Evolutionary conservation across 495 filamentous ascomycete species (phyloP), one percentile per base, ranked within the genome.

Genomic region (Astrothelium macrocarpum): DNA sequence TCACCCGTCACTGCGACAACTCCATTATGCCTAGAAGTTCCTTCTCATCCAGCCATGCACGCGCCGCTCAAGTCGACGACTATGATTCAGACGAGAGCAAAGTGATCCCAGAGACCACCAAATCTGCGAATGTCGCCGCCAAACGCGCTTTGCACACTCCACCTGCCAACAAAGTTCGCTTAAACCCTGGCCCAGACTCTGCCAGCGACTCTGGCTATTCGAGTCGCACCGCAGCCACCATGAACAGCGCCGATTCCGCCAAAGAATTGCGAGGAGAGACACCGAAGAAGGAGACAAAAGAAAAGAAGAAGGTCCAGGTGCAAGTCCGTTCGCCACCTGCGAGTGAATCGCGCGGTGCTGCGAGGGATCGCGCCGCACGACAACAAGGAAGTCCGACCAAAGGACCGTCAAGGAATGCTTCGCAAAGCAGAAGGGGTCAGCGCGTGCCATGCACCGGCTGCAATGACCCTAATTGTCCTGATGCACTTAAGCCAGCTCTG

Each of bases 201-300:
- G 77, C 77, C 62, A 85, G 81, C 73, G 84, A 87, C 73, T 85
- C 83, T 46, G 84, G 83, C 62, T 86, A 85, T 77, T 86, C 83
- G 65, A 85, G 79, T 78, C 84, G 80, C 73, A 86, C 81, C 65
- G 76, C 78, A 64, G 81, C 82, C 68, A 83, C 83, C 31, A 75
- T 74, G 65, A 77, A 76, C 71, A 82, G 78, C 73, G 78, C 80
- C 75, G 78, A 81, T 76, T 82, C 82, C 65, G 78, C 73, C 32
- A 74, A 67, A 78, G 70, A 66, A 66, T 53, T 61, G 26, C 46
- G 65, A 65, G 64, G 68, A 56, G 59, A 62, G 25, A 59, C 70
- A 23, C 61, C 70, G 9, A 23, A 18, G 34, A 59, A 66, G 18
- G 53, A 32, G n/a, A 62, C 59, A 18, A n/a, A 53, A n/a, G 62